Evolutionary conservation across 2,329 filamentous ascomycete genomes (phyloP), one percentile per base, ranked within the genome.

Genomic region (Colletotrichum sp.): DNA sequence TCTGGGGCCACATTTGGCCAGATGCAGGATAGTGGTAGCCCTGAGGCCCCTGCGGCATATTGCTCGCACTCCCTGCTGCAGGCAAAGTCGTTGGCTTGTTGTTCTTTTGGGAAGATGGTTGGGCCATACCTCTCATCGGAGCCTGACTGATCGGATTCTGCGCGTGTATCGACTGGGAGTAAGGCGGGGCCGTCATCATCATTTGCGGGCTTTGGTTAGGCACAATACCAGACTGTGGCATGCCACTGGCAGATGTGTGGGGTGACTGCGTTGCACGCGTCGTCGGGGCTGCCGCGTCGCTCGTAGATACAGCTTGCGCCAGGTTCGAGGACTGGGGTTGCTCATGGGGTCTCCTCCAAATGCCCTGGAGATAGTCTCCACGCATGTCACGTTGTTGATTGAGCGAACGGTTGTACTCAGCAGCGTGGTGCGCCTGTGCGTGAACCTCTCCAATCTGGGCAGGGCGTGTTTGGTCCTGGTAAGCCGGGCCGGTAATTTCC

Each of bases 391-490:
- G 93, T 84, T 96, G 94, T 80, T 94, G 91, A 81, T 94, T 95
- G 68, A 99, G 89, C 63, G 91, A 91, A 80, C 97, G 95, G 87
- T 96, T 99, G 87, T 94, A 98, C 80, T 99, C 96, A 74, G 95
- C 95, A 22, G 96, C 94, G 78, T 98, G 95, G 67, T 95, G 92
- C 32, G 96, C 95, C 84, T 98, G 96, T 62, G 94, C 94, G 78
- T 97, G 89, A 70, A 99, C 92, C 80, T 99, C 96, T 63, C 91
- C 89, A 32, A 95, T 90, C 34, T 93, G 92, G 78, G 93, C 95
- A 13, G 95, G 89, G 82, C 96, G 93, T 11, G 93, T 95, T 80
- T 95, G 91, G 83, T 99, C 97, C 84, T 96, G 94, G 85, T 98
- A 99, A 12, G 96, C 90, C 49, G 94, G 93, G 29, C 96, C 97